Evolutionary conservation across 78 protist genomes (phyloP).

Genomic region (Dictyostelium purpureum): DNA sequence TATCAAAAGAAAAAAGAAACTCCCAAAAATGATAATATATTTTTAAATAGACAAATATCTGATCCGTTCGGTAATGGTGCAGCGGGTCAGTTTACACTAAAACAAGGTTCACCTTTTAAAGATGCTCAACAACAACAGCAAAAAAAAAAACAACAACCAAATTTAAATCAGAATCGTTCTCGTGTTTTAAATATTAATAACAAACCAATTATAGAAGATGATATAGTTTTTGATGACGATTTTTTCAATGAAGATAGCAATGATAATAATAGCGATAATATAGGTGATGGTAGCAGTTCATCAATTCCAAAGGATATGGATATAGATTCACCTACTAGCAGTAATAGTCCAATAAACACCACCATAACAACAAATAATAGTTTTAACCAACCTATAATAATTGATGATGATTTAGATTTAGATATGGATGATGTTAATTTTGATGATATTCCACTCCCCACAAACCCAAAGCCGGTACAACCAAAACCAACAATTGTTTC

Average conservation of each 20-base stretch:
- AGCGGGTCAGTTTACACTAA: not conserved
- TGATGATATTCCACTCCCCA: not conserved
- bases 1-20: not conserved
- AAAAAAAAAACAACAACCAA: not conserved
- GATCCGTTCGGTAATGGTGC: slow-evolving; percentile 21
- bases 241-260: not conserved
- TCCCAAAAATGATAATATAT: not conserved
- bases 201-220: not conserved
- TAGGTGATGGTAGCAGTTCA: too few species aligned
- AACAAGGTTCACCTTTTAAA: not conserved
- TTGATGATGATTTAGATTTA: not conserved
- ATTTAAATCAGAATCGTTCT: not conserved
- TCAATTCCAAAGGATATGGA: slow-evolving; percentile 1
- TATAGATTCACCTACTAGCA: not conserved
- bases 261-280: not conserved
- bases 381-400: not conserved
- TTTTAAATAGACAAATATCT: not conserved
- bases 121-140: not conserved
- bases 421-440: not conserved
- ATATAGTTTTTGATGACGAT: not conserved
- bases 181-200: not conserved
- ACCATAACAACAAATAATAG: not conserved
- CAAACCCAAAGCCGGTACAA: not conserved
- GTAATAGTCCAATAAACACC: not conserved
- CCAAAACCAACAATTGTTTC: not conserved